Base-by-base conservation (phyloP, 192 early-diverging fungal genomes). In the Umbelopsis ramanniana region DNA sequence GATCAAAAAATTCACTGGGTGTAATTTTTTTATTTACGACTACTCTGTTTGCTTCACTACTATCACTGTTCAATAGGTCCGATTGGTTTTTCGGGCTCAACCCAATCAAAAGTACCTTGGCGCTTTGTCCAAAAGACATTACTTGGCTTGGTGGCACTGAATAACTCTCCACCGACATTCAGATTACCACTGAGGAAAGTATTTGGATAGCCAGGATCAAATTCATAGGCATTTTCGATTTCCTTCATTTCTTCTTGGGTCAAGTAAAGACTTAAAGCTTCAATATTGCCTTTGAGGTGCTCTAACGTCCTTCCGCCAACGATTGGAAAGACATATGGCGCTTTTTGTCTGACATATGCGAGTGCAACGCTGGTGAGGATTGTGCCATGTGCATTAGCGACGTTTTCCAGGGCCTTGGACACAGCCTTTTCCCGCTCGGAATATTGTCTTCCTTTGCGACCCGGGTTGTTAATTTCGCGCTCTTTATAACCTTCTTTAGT, bases 261-360 rank as follows among this genome's bases (percentile, higher is more conserved):
- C 8, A 68, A 33, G 14, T 24, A 43, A 26, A 68, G 15, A 11
- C 17, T 33, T n/a, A 68, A n/a, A 46, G 43, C 67, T 24, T 17
- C 14, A 10, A 68, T 46, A 19, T 68, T 68, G 19, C 17, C 67
- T 26, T 26, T 22, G 4, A 68, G 67, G 7, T 47, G 67, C 1
- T 68, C 67, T 22, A 68, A 0, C 26, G 37, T 68, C 11, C 67
- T 46, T 14, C 67, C 67, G 12, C 45, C 67, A 29, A 68, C 26
- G 26, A 68, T 47, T 14, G 67, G 67, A 10, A 68, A 47, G 22
- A 68, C 67, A 68, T 68, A 46, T 4, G 67, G 67, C 0, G 43
- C 46, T 46, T 48, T 68, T 45, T 45, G 43, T 24, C n/a, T 23
- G 1, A 46, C 40, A 29, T 68, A 68, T 33, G 67, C 67, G 21